Conservation (phyloP, 768 basidiomycete species). For the Hericium coralloides region DNA sequence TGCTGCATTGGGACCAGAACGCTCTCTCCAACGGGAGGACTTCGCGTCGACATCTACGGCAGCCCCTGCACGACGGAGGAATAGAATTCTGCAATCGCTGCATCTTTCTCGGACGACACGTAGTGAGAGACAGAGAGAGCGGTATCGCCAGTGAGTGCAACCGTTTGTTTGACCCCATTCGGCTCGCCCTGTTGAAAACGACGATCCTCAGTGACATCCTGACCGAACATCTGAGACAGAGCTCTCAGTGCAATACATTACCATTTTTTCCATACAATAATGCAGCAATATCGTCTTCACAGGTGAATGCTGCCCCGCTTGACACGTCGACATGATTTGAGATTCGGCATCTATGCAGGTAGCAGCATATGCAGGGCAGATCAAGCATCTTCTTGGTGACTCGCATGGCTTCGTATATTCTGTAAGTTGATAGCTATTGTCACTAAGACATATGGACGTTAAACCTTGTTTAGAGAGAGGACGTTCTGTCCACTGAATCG, state of each 20-base stretch:
- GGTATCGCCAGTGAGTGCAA: background rate
- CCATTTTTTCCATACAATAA: background rate
- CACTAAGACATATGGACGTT: too few species aligned
- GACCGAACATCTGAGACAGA: background rate
- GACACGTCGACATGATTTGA: too few species aligned
- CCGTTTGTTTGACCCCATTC: background rate
- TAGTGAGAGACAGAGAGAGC: background rate
- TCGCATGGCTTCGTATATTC: background rate
- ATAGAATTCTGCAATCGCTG: background rate
- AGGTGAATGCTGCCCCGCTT: background rate
- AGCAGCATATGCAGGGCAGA: background rate
- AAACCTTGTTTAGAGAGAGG: too few species aligned
- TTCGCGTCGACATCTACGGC: too few species aligned
- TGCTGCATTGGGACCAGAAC: too few species aligned
- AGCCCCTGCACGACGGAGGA: too few species aligned
- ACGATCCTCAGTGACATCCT: background rate
- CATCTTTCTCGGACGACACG: background rate
- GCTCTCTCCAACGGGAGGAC: too few species aligned
- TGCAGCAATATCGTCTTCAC: background rate
- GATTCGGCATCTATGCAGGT: background rate
- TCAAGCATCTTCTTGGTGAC: background rate
- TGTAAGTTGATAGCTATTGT: background rate
- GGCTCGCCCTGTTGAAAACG: background rate
- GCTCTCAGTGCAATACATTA: background rate
- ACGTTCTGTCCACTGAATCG: too few species aligned